Conservation (phyloP, 2,329 filamentous ascomycete species). For the Fusarium burgessii region DNA sequence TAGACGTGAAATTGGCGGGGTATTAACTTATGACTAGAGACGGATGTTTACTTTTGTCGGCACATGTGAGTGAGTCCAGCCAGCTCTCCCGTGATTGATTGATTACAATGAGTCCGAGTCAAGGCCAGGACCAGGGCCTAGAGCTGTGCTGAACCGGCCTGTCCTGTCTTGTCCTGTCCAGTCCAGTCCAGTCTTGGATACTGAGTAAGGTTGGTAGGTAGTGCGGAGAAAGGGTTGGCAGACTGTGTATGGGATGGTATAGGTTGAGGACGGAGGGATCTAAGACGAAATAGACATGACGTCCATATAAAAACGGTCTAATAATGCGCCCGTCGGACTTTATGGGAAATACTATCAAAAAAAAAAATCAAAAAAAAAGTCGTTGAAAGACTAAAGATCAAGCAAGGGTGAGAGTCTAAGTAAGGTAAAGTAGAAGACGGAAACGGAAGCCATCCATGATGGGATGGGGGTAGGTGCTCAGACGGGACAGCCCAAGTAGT, state of each 20-base stretch:
- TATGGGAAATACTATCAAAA: slow-evolving; percentile 6
- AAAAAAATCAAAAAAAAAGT: slow-evolving; percentile 3
- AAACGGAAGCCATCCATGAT: slow-evolving; percentile 27
- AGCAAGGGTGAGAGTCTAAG: slow-evolving; percentile 19
- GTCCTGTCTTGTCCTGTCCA: slow-evolving; percentile 1
- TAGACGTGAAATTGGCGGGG: slow-evolving; percentile 27
- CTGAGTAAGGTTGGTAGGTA: neutral
- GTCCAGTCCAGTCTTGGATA: neutral
- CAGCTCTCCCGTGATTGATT: slow-evolving; percentile 23
- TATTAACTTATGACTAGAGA: slow-evolving; percentile 24
- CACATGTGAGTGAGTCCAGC: slow-evolving; percentile 30
- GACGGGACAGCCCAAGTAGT: slow-evolving; percentile 35
- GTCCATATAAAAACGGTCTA: neutral
- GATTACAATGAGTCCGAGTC: slow-evolving; percentile 31
- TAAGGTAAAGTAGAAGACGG: slow-evolving; percentile 26
- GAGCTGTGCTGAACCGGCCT: neutral
- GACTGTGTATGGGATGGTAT: slow-evolving; percentile 1
- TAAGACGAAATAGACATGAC: slow-evolving; percentile 1
- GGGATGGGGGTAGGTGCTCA: slow-evolving; percentile 19
- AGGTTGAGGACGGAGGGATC: slow-evolving; percentile 5
- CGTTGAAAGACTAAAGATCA: slow-evolving; percentile 16
- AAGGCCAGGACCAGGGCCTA: slow-evolving; percentile 18
- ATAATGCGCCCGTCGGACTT: slow-evolving; percentile 1
- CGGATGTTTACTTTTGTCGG: slow-evolving; percentile 18
- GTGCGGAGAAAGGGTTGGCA: slow-evolving; percentile 24